These are phyloP conservation scores for Plasmodium fragile DNA, from an alignment of 169 alveolate species.

Conservation along the genomic window DNA sequence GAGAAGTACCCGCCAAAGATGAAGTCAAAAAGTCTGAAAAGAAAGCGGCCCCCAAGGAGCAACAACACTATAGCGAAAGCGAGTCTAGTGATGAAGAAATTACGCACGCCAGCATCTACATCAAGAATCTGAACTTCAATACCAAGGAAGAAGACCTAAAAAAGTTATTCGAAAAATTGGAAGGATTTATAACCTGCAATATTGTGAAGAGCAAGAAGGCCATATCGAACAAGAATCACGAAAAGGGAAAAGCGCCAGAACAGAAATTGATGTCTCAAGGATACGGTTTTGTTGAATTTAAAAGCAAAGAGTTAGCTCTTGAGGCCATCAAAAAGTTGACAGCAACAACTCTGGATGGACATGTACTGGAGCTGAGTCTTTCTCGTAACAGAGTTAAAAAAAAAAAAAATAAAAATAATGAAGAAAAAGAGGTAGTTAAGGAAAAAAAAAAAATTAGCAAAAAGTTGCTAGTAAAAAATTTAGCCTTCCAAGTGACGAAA, in stretches of 20 bases:
- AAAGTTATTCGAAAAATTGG: slow-evolving; percentile 79
- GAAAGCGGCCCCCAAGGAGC: slow-evolving; percentile 15
- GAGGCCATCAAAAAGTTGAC: slow-evolving; percentile 82
- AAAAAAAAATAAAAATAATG: slow-evolving; percentile 30
- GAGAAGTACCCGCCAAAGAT: slow-evolving; percentile 54
- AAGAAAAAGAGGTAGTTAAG: slow-evolving; percentile 71
- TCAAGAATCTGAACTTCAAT: slow-evolving; percentile 91
- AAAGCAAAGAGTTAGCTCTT: slow-evolving; percentile 80
- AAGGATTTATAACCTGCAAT: slow-evolving; percentile 83
- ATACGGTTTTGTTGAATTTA: slow-evolving; percentile 94
- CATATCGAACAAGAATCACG: slow-evolving; percentile 68
- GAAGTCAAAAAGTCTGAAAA: slow-evolving; percentile 22
- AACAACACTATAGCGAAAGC: background rate
- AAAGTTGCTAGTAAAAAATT: slow-evolving; percentile 93
- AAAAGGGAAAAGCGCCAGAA: slow-evolving; percentile 15
- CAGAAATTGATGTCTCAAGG: slow-evolving; percentile 88
- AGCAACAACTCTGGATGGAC: slow-evolving; percentile 81
- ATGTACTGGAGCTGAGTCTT: slow-evolving; percentile 80
- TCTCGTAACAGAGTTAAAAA: slow-evolving; percentile 80
- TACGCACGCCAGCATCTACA: slow-evolving; percentile 88
- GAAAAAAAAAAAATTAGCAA: slow-evolving; percentile 81
- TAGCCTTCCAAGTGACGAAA: slow-evolving; percentile 96
- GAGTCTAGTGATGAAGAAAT: slow-evolving; percentile 73
- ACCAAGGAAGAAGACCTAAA: slow-evolving; percentile 89
- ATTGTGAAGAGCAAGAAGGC: slow-evolving; percentile 83